Base-by-base conservation (phyloP, 1,284 basidiomycete genomes). In the Volvariella volvacea region DNA sequence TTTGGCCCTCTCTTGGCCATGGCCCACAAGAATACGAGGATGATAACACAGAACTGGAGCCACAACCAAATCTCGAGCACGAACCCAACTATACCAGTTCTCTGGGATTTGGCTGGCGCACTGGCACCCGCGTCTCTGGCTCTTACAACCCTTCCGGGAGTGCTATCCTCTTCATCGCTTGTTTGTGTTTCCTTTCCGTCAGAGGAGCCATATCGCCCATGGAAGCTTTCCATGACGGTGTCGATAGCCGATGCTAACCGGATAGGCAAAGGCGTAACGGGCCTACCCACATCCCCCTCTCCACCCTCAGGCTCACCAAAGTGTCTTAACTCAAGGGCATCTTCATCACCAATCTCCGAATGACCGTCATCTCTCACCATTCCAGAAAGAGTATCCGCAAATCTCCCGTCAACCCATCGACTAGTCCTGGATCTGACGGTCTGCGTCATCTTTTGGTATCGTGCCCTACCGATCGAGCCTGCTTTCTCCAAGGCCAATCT, bases 1-100 rank as follows among this genome's bases (percentile, higher is more conserved):
- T 79, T 81, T 1, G 86, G 86, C 4, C 86, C 87, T 21, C 76
- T 71, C 60, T 70, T 77, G 47, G 84, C 83, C 81, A 88, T 84
- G 31, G 82, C 74, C 71, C 77, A 88, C 46, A 89, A 58, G 58
- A 89, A 88, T 39, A 88, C 78, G 34, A 81, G 47, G 19, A 89
- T 71, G 49, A 89, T 77, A 48, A 88, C 69, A 6, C 58, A 65
- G 56, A 89, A 88, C 60, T 89, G 86, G 43, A 88, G 58, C 85
- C 86, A 87, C 46, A 89, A 59, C 87, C 87, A 89, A 17, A 83
- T 56, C 62, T 86, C 81, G 36, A 89, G 53, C 48, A 88, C 59
- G 42, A 83, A 61, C 21, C 64, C 67, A 10, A 70, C 69, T 36
- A 76, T 55, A 16, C 71, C 68, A 22, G 60, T 44, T 16, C 53